These are phyloP conservation scores for Incumbomyces lentus DNA, from an alignment of 2,329 filamentous ascomycete genomes.

Conservation along the genomic window DNA sequence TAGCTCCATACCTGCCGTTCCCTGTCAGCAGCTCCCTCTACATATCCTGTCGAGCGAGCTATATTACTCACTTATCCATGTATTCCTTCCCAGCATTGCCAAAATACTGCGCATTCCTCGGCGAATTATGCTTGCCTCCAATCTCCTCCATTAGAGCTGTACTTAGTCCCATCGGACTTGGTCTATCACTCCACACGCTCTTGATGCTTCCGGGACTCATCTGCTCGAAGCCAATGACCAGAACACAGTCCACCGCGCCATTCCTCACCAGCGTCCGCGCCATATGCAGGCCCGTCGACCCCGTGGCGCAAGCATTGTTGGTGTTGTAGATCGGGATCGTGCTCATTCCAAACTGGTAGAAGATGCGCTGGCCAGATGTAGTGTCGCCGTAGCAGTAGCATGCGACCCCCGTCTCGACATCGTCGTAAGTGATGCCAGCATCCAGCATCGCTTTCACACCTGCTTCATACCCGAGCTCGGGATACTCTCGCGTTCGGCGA, in stretches of 20 bases:
- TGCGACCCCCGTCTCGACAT: constrained; percentile 84
- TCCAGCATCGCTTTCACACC: constrained; percentile 40
- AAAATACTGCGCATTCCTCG: constrained; percentile 84
- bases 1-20: constrained; percentile 62
- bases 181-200: constrained; percentile 72
- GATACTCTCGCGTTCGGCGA: constrained; percentile 23
- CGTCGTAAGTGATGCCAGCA: constrained; percentile 90
- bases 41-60: neutral
- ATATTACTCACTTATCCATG: constrained; percentile 66
- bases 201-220: constrained; percentile 85
- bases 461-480: constrained; percentile 25
- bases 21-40: neutral
- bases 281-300: constrained; percentile 78
- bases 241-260: constrained; percentile 73
- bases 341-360: constrained; percentile 98
- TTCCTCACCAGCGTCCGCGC: constrained; percentile 67
- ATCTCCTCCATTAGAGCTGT: constrained; percentile 73
- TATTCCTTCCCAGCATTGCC: constrained; percentile 89
- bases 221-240: constrained; percentile 95
- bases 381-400: constrained; percentile 97
- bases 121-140: constrained; percentile 67
- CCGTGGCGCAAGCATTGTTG: constrained; percentile 96
- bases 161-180: constrained; percentile 65
- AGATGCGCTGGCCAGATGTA: constrained; percentile 88
- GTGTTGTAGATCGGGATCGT: constrained; percentile 85